These are phyloP conservation scores for Beauveria rudraprayagi DNA, from an alignment of 2,329 filamentous ascomycete species.

Conservation along the genomic window DNA sequence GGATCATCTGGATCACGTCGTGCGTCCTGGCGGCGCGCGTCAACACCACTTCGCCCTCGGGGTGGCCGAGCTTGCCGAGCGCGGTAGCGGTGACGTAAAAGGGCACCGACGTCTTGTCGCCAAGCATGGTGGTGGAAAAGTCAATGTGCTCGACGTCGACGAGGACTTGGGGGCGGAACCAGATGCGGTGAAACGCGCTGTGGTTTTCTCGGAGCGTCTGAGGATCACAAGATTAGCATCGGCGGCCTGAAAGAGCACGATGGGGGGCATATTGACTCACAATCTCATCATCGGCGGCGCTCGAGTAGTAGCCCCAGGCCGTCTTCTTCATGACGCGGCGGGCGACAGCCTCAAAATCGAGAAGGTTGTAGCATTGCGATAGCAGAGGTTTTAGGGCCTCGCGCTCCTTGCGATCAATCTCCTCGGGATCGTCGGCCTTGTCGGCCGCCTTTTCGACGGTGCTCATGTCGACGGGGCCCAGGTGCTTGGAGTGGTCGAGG, in stretches of 20 bases:
- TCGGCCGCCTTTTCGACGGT: constrained; percentile 65
- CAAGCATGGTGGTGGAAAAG: constrained; percentile 87
- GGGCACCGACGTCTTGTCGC: constrained; percentile 72
- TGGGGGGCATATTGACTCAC: constrained; percentile 17
- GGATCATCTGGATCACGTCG: constrained; percentile 96
- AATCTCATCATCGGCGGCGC: constrained; percentile 56
- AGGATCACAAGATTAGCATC: too few relatives aligned
- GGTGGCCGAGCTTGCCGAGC: constrained; percentile 87
- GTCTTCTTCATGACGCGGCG: constrained; percentile 88
- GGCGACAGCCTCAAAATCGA: constrained; percentile 94
- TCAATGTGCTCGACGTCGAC: constrained; percentile 85
- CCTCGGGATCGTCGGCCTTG: constrained; percentile 57
- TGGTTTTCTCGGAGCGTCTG: constrained; percentile 95
- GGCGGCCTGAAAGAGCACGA: too few relatives aligned
- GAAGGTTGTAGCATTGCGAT: constrained; percentile 83
- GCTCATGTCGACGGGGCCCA: constrained; percentile 82
- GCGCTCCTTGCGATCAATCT: constrained; percentile 61
- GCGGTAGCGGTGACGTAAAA: constrained; percentile 97
- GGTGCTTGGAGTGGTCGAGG: constrained; percentile 74
- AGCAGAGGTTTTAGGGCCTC: constrained; percentile 69
- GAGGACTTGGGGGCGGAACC: constrained; percentile 87
- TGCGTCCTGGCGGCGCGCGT: constrained; percentile 79
- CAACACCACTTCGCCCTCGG: constrained; percentile 87
- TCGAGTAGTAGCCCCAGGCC: constrained; percentile 97
- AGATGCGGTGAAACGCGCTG: constrained; percentile 88